Percentiles rank a stretch among this genome's conserved stretches.
Conservation (phyloP, 108 stramenopile species). For the Bacterosira constricta region DNA sequence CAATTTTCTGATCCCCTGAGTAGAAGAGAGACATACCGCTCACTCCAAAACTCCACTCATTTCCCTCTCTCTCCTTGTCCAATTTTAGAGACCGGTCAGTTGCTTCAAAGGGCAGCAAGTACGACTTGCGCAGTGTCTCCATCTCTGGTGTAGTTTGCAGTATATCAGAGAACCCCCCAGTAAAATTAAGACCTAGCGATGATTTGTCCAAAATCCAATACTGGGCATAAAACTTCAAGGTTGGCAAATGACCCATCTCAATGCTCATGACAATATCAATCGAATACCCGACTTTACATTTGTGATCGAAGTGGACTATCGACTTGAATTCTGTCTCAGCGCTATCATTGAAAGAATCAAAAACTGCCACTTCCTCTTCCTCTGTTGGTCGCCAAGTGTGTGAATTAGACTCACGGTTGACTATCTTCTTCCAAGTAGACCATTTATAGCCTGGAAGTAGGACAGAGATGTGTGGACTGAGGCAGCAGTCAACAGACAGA, state of each 20-base stretch:
- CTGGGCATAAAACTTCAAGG: constrained; percentile 69
- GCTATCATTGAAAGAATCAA: constrained; percentile 52
- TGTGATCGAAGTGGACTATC: constrained; percentile 61
- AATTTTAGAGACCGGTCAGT: constrained; percentile 23
- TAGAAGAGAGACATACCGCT: constrained; percentile 76
- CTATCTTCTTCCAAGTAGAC: constrained; percentile 74
- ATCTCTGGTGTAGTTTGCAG: constrained; percentile 60
- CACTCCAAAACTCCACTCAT: constrained; percentile 80
- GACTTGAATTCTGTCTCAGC: constrained; percentile 68
- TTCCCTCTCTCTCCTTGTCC: constrained; percentile 57
- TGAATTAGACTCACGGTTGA: constrained; percentile 60
- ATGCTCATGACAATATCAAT: constrained; percentile 74
- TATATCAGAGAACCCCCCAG: constrained; percentile 63
- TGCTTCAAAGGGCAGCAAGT: constrained; percentile 39
- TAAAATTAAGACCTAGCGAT: constrained; percentile 75
- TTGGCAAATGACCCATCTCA: constrained; percentile 68
- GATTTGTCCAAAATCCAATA: constrained; percentile 85
- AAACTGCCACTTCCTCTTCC: constrained; percentile 58
- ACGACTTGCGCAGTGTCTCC: constrained; percentile 62
- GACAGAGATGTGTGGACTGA: constrained; percentile 74
- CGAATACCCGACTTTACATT: constrained; percentile 51
- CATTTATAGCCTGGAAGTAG: constrained; percentile 77
- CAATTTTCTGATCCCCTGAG: constrained; percentile 59
- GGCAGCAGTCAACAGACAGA: constrained; percentile 67
- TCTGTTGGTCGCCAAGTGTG: constrained; percentile 70